A percentile compares a stretch with the other conserved stretches of the same genome.
phyloP scores from a whole-genome alignment of 2,329 filamentous ascomycete species.

The Coniochaeta sp. region DNA sequence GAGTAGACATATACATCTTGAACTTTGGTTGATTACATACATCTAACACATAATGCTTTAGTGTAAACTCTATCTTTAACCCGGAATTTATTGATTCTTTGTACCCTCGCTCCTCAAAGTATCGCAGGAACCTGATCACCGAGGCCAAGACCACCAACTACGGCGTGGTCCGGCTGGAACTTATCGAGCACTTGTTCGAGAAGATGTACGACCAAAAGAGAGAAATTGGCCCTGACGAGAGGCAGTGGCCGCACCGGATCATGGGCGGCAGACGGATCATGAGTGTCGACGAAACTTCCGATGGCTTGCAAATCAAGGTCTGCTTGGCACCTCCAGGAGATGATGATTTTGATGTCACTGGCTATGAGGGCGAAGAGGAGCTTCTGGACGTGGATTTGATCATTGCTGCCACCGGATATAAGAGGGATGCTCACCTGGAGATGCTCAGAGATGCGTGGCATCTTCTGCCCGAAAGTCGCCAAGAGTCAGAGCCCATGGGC shows the following conservation, averaged over 20 bases:
- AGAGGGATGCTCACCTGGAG: slow-evolving; percentile 67
- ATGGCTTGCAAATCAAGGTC: slow-evolving; percentile 50
- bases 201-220: slow-evolving; percentile 81
- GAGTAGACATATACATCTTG: slow-evolving; percentile 29
- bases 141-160: slow-evolving; percentile 87
- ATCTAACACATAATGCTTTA: slow-evolving; percentile 22
- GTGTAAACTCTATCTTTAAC: slow-evolving; percentile 95
- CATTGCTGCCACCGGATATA: slow-evolving; percentile 83
- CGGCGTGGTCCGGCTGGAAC: slow-evolving; percentile 81
- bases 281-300: slow-evolving; percentile 46
- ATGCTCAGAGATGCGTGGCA: slow-evolving; percentile 62
- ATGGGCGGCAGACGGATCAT: slow-evolving; percentile 60
- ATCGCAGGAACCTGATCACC: slow-evolving; percentile 52
- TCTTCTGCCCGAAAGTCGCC: slow-evolving; percentile 48
- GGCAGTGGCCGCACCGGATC: slow-evolving; percentile 76
- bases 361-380: slow-evolving; percentile 38
- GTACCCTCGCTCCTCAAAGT: slow-evolving; percentile 56
- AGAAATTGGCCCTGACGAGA: slow-evolving; percentile 58
- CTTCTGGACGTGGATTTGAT: slow-evolving; percentile 69
- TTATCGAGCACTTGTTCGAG: slow-evolving; percentile 85
- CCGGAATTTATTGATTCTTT: slow-evolving; percentile 73
- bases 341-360: slow-evolving; percentile 14
- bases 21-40: background rate
- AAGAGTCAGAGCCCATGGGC: slow-evolving; percentile 1
- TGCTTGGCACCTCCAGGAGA: slow-evolving; percentile 33